Conservation (phyloP, 495 filamentous ascomycete genomes). For the Penicillium lagena region DNA sequence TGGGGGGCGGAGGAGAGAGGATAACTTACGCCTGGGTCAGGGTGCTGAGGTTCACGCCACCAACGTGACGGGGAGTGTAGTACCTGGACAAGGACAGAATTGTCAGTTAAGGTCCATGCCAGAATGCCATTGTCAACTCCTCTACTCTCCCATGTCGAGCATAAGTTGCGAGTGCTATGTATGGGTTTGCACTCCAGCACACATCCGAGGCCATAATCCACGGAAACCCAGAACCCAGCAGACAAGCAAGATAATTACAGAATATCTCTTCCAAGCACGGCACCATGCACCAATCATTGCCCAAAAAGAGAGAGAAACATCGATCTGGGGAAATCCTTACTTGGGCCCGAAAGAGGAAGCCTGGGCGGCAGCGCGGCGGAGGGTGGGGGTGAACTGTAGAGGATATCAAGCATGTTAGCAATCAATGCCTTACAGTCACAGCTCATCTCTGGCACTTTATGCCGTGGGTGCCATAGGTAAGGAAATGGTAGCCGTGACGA, state of each 20-base stretch:
- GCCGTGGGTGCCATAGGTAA: conserved; percentile 3
- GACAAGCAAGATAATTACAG: too few relatives aligned
- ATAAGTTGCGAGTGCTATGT: too few relatives aligned
- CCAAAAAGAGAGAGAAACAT: background rate
- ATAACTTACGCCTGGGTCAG: conserved; percentile 45
- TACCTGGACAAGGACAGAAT: conserved; percentile 34
- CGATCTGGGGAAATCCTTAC: conserved; percentile 26
- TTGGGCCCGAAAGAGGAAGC: conserved; percentile 36
- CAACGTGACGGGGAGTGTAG: conserved; percentile 38
- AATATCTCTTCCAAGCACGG: too few relatives aligned
- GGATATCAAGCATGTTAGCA: conserved; percentile 15
- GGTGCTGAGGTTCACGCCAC: conserved; percentile 41
- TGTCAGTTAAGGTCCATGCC: too few relatives aligned
- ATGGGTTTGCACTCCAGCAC: too few relatives aligned
- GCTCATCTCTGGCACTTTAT: conserved; percentile 4
- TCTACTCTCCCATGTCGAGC: too few relatives aligned
- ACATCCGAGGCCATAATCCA: too few relatives aligned
- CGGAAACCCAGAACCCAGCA: too few relatives aligned
- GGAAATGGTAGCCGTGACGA: too few relatives aligned
- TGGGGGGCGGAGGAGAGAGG: background rate
- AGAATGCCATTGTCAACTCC: too few relatives aligned
- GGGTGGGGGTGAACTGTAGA: conserved; percentile 34
- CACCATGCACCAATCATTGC: background rate
- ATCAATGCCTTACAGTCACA: conserved; percentile 1
- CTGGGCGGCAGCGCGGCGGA: conserved; percentile 38